These are phyloP conservation scores for Zymoseptoria brevis DNA, from an alignment of 2,329 filamentous ascomycete genomes.

Conservation along the genomic window DNA sequence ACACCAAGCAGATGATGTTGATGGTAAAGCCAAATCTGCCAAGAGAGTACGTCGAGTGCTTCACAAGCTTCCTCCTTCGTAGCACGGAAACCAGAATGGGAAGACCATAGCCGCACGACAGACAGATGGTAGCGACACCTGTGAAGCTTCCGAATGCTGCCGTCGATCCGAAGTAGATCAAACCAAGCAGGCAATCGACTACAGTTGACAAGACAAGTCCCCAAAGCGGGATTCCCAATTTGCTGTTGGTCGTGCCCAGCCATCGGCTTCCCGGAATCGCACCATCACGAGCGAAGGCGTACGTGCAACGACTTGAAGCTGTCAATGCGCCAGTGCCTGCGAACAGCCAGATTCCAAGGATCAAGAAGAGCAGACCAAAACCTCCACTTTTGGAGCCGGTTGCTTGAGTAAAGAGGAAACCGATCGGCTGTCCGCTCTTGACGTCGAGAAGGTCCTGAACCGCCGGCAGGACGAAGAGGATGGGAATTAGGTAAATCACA, in stretches of 20 bases:
- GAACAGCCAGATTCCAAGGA: constrained; percentile 70
- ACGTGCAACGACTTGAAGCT: constrained; percentile 63
- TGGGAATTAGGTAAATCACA: constrained; percentile 60
- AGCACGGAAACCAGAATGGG: constrained; percentile 66
- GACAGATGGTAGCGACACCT: constrained; percentile 70
- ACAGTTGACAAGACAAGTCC: constrained; percentile 60
- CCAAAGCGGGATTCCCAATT: constrained; percentile 61
- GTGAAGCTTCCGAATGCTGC: constrained; percentile 76
- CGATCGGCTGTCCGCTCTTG: constrained; percentile 67
- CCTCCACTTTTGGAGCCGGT: constrained; percentile 66
- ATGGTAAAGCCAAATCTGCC: constrained; percentile 61
- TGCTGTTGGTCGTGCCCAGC: constrained; percentile 49
- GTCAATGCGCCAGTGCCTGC: constrained; percentile 68
- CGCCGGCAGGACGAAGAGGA: constrained; percentile 68
- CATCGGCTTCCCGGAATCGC: constrained; percentile 46
- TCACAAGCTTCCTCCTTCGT: constrained; percentile 57
- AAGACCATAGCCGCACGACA: constrained; percentile 66
- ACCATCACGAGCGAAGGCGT: constrained; percentile 65
- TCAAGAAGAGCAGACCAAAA: constrained; percentile 66
- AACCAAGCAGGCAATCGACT: constrained; percentile 62
- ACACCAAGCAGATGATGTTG: constrained; percentile 60
- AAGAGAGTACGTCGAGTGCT: constrained; percentile 58
- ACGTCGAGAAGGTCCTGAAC: constrained; percentile 56
- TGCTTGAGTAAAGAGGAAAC: constrained; percentile 64
- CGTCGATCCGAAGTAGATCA: constrained; percentile 71